These are phyloP conservation scores for Gloeophyllum trabeum DNA, from an alignment of 768 basidiomycete species.

Conservation along the genomic window DNA sequence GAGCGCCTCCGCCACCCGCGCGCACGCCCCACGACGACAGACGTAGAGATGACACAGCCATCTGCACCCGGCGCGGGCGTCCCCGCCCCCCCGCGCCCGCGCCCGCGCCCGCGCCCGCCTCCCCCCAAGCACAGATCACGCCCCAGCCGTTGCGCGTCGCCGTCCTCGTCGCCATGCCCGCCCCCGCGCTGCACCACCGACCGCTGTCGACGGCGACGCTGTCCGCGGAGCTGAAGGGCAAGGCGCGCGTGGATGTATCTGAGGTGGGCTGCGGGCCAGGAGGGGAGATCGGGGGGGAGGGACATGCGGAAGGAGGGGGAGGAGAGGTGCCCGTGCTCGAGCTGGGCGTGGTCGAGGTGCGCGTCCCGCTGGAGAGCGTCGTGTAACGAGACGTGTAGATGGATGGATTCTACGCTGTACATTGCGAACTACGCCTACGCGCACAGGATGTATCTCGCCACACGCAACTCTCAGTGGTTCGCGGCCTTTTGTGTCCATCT, in stretches of 20 bases:
- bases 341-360: constrained; percentile 13
- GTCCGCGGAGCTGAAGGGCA: neutral
- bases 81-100: neutral
- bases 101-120: neutral
- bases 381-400: too few relatives aligned
- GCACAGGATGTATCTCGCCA: too few relatives aligned
- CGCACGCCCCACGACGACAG: neutral
- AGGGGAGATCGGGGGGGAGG: neutral
- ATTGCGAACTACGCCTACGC: too few relatives aligned
- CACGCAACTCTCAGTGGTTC: too few relatives aligned
- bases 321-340: constrained; percentile 12
- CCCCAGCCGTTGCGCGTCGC: constrained; percentile 7
- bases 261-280: too few relatives aligned
- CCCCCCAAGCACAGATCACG: constrained; percentile 1
- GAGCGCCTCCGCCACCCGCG: neutral
- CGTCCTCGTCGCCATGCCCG: constrained; percentile 15
- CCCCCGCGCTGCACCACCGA: constrained; percentile 3
- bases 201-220: neutral
- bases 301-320: constrained; percentile 4
- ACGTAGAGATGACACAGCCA: neutral
- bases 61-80: neutral
- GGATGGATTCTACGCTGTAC: too few relatives aligned
- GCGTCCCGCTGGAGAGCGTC: too few relatives aligned
- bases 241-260: neutral
- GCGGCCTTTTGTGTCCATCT: too few relatives aligned